Evolutionary conservation across 139 green algal genomes (phyloP).

Genomic region (Coelastrella sp.): DNA sequence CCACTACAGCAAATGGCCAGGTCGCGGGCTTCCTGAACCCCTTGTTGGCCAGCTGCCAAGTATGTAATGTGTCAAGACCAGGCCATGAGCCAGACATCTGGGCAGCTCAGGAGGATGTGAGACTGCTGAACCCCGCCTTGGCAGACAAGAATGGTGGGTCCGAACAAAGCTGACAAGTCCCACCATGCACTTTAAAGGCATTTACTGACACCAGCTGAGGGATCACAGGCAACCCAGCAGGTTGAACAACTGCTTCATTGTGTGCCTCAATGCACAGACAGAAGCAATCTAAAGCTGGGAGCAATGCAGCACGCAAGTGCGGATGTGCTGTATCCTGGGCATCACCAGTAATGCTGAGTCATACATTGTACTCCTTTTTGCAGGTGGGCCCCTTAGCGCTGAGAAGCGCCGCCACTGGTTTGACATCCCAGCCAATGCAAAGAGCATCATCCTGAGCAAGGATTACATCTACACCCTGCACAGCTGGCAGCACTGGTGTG

Average conservation of each 20-base stretch:
- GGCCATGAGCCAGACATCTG: constrained; percentile 36
- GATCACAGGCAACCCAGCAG: no score
- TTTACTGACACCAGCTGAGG: background rate
- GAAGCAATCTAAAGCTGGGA: no score
- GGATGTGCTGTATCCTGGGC: no score
- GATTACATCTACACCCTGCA: constrained; percentile 45
- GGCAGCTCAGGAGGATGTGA: constrained; percentile 36
- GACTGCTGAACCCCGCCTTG: constrained; percentile 25
- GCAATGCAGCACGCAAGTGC: no score
- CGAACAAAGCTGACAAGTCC: background rate
- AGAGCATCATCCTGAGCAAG: constrained; percentile 9
- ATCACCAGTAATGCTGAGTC: no score
- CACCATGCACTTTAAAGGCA: background rate
- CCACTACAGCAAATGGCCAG: constrained; percentile 16
- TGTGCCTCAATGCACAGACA: no score
- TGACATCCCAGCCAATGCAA: constrained; percentile 35
- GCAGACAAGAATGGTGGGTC: constrained; percentile 26
- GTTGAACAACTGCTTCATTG: no score
- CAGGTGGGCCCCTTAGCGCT: constrained; percentile 18
- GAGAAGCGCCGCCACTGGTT: constrained; percentile 49
- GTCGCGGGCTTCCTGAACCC: constrained; percentile 42
- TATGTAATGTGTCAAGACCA: constrained; percentile 27
- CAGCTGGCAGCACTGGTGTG: constrained; percentile 45
- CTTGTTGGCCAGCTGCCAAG: constrained; percentile 41
- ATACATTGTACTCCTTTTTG: background rate